A percentile compares a stretch with the other conserved stretches of the same genome.
Evolutionary conservation across 176 grass and related monocot species (phyloP).

Genomic region (Aegilops speltoides): DNA sequence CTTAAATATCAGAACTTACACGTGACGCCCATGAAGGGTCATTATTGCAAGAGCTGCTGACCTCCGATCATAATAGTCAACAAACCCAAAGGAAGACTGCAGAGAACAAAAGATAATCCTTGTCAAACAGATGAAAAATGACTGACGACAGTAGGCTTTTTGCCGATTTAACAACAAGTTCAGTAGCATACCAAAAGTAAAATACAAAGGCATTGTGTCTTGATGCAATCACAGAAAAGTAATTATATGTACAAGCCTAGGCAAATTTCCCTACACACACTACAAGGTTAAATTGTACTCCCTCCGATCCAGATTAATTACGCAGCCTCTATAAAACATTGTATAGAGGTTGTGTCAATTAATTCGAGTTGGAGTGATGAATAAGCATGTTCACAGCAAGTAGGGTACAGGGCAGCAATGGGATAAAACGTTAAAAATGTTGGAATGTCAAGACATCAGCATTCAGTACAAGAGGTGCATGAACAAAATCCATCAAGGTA

Average conservation of each 20-base stretch:
- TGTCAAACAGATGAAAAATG: constrained; percentile 25
- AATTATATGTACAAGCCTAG: not conserved
- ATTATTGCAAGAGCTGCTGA: constrained; percentile 79
- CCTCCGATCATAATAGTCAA: constrained; percentile 83
- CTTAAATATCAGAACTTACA: constrained; percentile 45
- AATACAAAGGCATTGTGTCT: not conserved
- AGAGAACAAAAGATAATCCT: constrained; percentile 20
- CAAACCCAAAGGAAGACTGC: constrained; percentile 89
- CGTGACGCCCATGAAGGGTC: constrained; percentile 71
- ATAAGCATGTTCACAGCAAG: not conserved
- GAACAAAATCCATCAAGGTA: constrained; percentile 4
- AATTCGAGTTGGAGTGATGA: no score
- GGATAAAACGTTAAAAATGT: not conserved
- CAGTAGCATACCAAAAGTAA: not conserved
- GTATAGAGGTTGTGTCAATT: no score
- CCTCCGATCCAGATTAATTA: no score
- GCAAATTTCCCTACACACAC: not conserved
- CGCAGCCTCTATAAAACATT: no score
- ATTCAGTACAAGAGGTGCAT: not conserved
- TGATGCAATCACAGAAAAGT: not conserved
- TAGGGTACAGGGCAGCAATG: not conserved
- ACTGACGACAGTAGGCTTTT: not conserved
- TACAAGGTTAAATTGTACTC: not conserved
- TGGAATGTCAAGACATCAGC: constrained; percentile 9
- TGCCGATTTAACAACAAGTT: not conserved